Evolutionary conservation across 352 stramenopile species (phyloP).

Genomic region (Phytophthora pini): DNA sequence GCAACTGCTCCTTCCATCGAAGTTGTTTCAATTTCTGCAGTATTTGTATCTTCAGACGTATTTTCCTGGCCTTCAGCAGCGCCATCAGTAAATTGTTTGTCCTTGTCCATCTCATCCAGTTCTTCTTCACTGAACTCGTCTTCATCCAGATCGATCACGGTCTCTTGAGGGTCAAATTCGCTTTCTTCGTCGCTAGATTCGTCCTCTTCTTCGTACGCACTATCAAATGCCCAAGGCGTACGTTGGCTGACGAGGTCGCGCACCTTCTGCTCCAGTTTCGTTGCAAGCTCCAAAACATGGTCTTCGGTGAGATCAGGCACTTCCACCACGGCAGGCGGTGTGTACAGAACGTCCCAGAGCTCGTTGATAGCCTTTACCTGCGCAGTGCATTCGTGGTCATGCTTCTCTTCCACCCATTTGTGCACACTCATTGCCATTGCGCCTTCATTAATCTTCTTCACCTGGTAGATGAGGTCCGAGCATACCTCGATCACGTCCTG

Average conservation of each 20-base stretch:
- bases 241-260: constrained; percentile 54
- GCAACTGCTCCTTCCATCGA: constrained; percentile 15
- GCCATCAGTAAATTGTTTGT: constrained; percentile 9
- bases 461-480: constrained; percentile 85
- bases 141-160: constrained; percentile 26
- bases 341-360: constrained; percentile 67
- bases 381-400: constrained; percentile 68
- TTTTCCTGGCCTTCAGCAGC: constrained; percentile 18
- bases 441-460: constrained; percentile 76
- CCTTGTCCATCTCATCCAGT: constrained; percentile 22
- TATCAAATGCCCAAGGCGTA: constrained; percentile 69
- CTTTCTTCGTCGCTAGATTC: constrained; percentile 27
- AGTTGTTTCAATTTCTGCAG: constrained; percentile 16
- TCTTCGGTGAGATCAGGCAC: constrained; percentile 61
- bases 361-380: constrained; percentile 84
- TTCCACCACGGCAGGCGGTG: constrained; percentile 71
- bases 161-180: constrained; percentile 27
- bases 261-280: constrained; percentile 51
- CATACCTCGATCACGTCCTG: constrained; percentile 89
- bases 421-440: constrained; percentile 90
- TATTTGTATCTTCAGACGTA: constrained; percentile 1
- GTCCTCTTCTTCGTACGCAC: constrained; percentile 29
- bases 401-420: constrained; percentile 83
- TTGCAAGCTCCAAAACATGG: constrained; percentile 53
- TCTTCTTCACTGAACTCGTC: constrained; percentile 24